Conservation (phyloP, 257 asterid species). For the Solanum tarijense region DNA sequence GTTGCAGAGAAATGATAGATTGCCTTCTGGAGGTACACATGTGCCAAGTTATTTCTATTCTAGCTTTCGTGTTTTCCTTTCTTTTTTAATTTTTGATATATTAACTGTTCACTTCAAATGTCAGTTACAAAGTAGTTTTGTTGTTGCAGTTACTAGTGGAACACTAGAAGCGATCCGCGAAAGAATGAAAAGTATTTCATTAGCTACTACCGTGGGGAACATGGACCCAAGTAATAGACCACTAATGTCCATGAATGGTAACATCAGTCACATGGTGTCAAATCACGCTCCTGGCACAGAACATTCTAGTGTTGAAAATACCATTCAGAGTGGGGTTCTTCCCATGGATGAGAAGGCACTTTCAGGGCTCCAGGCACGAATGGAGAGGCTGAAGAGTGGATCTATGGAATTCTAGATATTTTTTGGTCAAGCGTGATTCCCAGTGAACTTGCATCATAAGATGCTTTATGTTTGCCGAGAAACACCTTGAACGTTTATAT, state of each 20-base stretch:
- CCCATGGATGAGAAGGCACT: slow-evolving; percentile 97
- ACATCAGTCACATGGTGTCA: slow-evolving; percentile 18
- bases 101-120: background rate
- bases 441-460: background rate
- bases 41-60: background rate
- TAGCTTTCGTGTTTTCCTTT: background rate
- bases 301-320: slow-evolving; percentile 30
- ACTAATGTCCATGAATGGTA: slow-evolving; percentile 45
- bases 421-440: background rate
- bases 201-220: slow-evolving; percentile 61
- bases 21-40: slow-evolving; percentile 65
- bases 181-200: slow-evolving; percentile 95
- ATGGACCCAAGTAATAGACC: slow-evolving; percentile 51
- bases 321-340: slow-evolving; percentile 51
- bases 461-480: background rate
- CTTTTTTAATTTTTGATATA: background rate
- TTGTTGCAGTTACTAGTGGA: slow-evolving; percentile 73
- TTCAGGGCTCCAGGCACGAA: slow-evolving; percentile 97
- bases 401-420: slow-evolving; percentile 40
- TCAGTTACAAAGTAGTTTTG: background rate
- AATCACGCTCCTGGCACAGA: slow-evolving; percentile 33
- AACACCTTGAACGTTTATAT: background rate
- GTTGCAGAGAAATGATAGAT: slow-evolving; percentile 52
- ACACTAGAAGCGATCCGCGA: slow-evolving; percentile 91
- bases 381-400: slow-evolving; percentile 92